Conservation (phyloP, 495 filamentous ascomycete species). For the Pyrenula massariospora region DNA sequence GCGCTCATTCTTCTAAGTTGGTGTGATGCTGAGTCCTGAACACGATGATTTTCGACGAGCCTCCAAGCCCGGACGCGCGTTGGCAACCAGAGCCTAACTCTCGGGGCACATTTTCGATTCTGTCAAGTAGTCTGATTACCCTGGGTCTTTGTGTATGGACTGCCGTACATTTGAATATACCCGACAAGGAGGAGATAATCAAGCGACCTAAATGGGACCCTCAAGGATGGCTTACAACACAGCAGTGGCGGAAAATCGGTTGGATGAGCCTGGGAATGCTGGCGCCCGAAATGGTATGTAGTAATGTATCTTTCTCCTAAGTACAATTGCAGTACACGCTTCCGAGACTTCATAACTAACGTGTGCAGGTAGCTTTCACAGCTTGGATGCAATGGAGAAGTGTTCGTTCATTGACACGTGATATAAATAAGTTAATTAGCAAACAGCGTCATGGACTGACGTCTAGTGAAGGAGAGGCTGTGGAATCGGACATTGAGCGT, state of each 20-base stretch:
- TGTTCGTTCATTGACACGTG: not conserved
- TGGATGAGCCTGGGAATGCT: slow-evolving; percentile 4
- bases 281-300: slow-evolving; percentile 7
- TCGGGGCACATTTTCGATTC: slow-evolving; percentile 7
- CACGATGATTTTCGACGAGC: not conserved
- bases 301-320: not conserved
- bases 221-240: not conserved
- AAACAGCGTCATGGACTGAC: not conserved
- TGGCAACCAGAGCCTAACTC: slow-evolving; percentile 5
- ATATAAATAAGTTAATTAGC: not conserved
- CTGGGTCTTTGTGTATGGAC: slow-evolving; percentile 7
- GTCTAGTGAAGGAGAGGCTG: not conserved
- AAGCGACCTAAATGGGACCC: not conserved
- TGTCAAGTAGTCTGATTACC: slow-evolving; percentile 7
- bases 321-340: no score
- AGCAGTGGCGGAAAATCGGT: slow-evolving; percentile 1
- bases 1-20: no score
- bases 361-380: slow-evolving; percentile 1
- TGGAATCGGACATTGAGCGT: not conserved
- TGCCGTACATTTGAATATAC: slow-evolving; percentile 9
- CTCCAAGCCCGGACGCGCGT: not conserved
- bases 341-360: no score
- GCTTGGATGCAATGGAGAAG: slow-evolving; percentile 5
- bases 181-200: not conserved
- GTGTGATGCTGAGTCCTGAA: not conserved